phyloP scores from a whole-genome alignment of 805 yeast species.

The Yarrowia sp. region DNA sequence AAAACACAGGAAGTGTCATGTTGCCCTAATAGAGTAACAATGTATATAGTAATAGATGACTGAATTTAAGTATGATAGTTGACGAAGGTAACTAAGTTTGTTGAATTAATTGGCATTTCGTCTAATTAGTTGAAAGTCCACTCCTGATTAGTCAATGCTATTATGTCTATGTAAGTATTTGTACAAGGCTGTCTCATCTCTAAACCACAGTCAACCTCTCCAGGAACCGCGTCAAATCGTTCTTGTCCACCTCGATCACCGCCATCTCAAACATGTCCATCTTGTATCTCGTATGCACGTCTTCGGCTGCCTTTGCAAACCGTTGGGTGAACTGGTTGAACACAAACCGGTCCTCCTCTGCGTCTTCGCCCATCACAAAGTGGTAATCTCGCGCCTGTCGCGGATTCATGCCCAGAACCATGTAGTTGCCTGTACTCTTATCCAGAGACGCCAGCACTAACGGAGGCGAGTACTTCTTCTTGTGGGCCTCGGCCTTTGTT shows the following conservation, averaged over 20 bases:
- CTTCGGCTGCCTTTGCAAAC: constrained; percentile 84
- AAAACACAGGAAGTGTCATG: neutral
- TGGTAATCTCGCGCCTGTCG: constrained; percentile 62
- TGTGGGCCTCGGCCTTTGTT: constrained; percentile 80
- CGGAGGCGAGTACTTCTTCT: constrained; percentile 62
- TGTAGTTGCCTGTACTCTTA: constrained; percentile 71
- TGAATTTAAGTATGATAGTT: no score
- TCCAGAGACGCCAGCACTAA: constrained; percentile 86
- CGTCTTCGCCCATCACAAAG: constrained; percentile 44
- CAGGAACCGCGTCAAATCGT: constrained; percentile 85
- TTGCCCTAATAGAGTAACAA: neutral
- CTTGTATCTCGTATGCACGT: constrained; percentile 85
- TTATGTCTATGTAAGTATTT: constrained; percentile 3
- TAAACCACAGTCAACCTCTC: constrained; percentile 67
- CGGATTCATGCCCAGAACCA: constrained; percentile 90
- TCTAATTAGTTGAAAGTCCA: no score
- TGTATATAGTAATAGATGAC: constrained; percentile 18
- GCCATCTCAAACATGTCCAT: constrained; percentile 96
- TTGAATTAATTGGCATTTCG: no score
- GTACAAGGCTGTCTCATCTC: neutral
- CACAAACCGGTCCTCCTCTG: constrained; percentile 47
- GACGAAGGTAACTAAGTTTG: no score
- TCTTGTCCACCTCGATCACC: constrained; percentile 85
- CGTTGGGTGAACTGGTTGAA: constrained; percentile 77
- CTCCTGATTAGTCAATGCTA: no score